Percentiles rank a stretch among this genome's conserved stretches.
These are phyloP conservation scores for Nematocida ironsii DNA, from an alignment of 371 early-diverging fungal genomes.

Conservation along the genomic window DNA sequence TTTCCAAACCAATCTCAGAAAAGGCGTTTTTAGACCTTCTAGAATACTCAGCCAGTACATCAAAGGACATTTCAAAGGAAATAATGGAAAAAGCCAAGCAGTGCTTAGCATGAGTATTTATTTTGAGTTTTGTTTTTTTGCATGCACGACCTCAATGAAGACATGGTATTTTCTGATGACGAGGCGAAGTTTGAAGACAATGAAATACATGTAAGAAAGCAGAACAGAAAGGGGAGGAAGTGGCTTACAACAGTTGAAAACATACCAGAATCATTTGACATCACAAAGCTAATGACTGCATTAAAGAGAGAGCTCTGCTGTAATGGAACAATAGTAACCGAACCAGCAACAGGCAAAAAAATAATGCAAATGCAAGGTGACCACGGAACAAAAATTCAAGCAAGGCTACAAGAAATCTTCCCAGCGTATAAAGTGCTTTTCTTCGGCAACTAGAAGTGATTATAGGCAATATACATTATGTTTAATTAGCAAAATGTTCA, in stretches of 20 bases:
- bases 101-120: background rate
- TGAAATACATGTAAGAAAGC: slow-evolving; percentile 73
- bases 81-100: slow-evolving; percentile 3
- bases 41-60: background rate
- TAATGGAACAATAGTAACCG: slow-evolving; percentile 84
- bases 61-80: slow-evolving; percentile 2
- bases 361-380: slow-evolving; percentile 89
- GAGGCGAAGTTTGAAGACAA: slow-evolving; percentile 37
- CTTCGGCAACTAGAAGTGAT: slow-evolving; percentile 21
- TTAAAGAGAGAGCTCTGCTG: slow-evolving; percentile 92
- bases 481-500: background rate
- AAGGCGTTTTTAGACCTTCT: background rate
- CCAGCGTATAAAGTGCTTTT: slow-evolving; percentile 38
- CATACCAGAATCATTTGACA: slow-evolving; percentile 78
- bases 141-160: slow-evolving; percentile 14
- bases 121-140: slow-evolving; percentile 48
- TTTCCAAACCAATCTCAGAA: background rate
- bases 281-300: slow-evolving; percentile 80
- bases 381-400: slow-evolving; percentile 77
- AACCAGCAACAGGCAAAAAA: slow-evolving; percentile 75
- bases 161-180: slow-evolving; percentile 48
- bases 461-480: background rate
- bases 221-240: slow-evolving; percentile 92
- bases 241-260: slow-evolving; percentile 87
- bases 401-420: slow-evolving; percentile 17